phyloP scores from a whole-genome alignment of 1,284 basidiomycete genomes.

The Cutaneotrichosporon daszewskae region DNA sequence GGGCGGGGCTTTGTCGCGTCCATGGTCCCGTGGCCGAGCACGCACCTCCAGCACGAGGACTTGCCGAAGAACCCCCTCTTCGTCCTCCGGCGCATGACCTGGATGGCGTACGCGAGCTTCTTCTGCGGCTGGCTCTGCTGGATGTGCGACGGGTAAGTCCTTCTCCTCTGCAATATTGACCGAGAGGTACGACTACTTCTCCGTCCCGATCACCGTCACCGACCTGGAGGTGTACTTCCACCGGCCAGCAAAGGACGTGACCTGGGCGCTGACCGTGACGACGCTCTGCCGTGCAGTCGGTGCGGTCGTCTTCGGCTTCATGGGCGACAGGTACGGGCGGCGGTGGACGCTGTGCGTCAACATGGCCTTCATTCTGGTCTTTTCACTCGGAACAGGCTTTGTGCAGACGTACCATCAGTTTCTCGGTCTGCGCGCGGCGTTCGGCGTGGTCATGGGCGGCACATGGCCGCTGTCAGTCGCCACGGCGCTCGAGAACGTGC shows the following conservation, averaged over 20 bases:
- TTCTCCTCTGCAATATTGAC: neutral
- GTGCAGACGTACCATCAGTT: conserved; percentile 50
- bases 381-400: conserved; percentile 66
- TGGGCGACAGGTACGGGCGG: conserved; percentile 80
- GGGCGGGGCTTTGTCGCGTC: conserved; percentile 24
- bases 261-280: conserved; percentile 83
- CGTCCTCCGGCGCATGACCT: conserved; percentile 31
- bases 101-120: conserved; percentile 31
- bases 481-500: conserved; percentile 74
- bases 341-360: conserved; percentile 87
- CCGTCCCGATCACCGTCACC: conserved; percentile 45
- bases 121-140: conserved; percentile 57
- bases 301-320: conserved; percentile 70
- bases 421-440: conserved; percentile 56
- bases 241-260: conserved; percentile 26
- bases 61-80: conserved; percentile 42
- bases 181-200: conserved; percentile 24
- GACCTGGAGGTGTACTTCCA: conserved; percentile 51
- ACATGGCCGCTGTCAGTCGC: conserved; percentile 48
- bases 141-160: conserved; percentile 46
- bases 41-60: conserved; percentile 4
- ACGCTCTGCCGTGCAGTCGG: conserved; percentile 83
- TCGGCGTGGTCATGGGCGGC: conserved; percentile 77
- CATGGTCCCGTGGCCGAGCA: conserved; percentile 27
- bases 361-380: conserved; percentile 61